Conservation (phyloP, 495 filamentous ascomycete species). For the Hypoxylon lienhwacheense region DNA sequence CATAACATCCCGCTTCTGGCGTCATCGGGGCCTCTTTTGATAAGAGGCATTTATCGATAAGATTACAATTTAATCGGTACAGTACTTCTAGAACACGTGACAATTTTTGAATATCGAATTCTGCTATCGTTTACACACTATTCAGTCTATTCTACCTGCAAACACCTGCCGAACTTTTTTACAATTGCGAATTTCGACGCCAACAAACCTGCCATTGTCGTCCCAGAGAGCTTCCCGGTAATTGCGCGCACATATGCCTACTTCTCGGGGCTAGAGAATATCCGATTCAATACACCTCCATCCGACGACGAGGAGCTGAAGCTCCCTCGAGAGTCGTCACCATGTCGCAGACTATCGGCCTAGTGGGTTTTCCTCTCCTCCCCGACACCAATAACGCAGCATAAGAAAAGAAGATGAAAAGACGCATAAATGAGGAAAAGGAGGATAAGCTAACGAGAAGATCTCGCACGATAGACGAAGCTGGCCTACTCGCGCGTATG, state of each 20-base stretch:
- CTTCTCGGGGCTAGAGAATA: background rate
- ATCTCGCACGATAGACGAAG: slow-evolving; percentile 68
- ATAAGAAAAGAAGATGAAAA: too few relatives aligned
- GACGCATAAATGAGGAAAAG: too few relatives aligned
- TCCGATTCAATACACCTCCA: background rate
- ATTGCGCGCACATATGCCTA: slow-evolving; percentile 1
- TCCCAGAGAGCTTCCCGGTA: background rate
- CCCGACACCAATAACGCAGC: background rate
- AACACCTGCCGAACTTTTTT: too few relatives aligned
- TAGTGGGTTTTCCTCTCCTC: slow-evolving; percentile 48
- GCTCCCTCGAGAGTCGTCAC: slow-evolving; percentile 38
- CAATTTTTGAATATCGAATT: slow-evolving; percentile 15
- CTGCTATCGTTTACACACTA: slow-evolving; percentile 9
- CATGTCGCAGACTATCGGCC: slow-evolving; percentile 71
- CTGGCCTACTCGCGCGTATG: slow-evolving; percentile 94
- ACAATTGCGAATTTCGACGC: slow-evolving; percentile 18
- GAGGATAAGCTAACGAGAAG: slow-evolving; percentile 7
- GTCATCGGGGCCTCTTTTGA: background rate
- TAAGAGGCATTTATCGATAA: slow-evolving; percentile 30
- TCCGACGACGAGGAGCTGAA: slow-evolving; percentile 27
- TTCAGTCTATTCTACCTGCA: background rate
- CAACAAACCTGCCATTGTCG: slow-evolving; percentile 20
- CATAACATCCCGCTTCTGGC: slow-evolving; percentile 21
- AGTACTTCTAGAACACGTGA: slow-evolving; percentile 22
- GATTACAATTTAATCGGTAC: background rate